Conservation (phyloP, 2,329 filamentous ascomycete species). For the Scedosporium aurantiacum region DNA sequence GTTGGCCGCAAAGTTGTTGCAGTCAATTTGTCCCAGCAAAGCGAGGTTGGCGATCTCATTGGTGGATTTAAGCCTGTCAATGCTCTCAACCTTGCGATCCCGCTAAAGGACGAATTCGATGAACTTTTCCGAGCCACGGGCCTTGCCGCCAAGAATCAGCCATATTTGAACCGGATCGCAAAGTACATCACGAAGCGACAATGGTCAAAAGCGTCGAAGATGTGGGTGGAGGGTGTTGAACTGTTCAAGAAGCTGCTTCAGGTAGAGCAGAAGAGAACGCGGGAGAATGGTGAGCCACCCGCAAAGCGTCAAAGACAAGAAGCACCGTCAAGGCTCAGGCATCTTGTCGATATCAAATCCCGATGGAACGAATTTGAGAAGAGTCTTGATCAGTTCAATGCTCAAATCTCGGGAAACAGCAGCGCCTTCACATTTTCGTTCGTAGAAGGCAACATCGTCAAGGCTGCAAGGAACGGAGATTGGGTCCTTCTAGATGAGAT, state of each 20-base stretch:
- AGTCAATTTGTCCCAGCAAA: constrained; percentile 96
- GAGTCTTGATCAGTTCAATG: constrained; percentile 66
- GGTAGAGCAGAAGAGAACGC: constrained; percentile 46
- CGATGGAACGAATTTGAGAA: constrained; percentile 74
- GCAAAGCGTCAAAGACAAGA: constrained; percentile 34
- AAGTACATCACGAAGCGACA: constrained; percentile 73
- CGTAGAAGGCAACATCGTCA: constrained; percentile 89
- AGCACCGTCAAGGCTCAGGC: constrained; percentile 49
- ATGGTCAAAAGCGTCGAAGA: constrained; percentile 74
- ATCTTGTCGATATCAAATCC: constrained; percentile 43
- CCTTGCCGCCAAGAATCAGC: constrained; percentile 77
- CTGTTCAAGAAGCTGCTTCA: constrained; percentile 68
- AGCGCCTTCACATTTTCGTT: constrained; percentile 87
- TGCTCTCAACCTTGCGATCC: constrained; percentile 74
- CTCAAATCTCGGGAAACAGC: constrained; percentile 62
- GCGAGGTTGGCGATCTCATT: constrained; percentile 88
- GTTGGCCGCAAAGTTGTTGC: constrained; percentile 80
- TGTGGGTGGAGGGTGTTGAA: constrained; percentile 81
- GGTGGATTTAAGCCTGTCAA: constrained; percentile 97
- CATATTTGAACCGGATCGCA: constrained; percentile 69
- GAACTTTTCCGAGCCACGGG: constrained; percentile 74
- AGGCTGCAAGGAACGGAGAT: constrained; percentile 89
- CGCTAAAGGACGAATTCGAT: constrained; percentile 88
- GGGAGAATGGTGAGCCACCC: constrained; percentile 3
- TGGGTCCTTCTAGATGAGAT: constrained; percentile 98